These are phyloP conservation scores for Cordyceps pruinosa DNA, from an alignment of 2,329 filamentous ascomycete genomes.

Conservation along the genomic window DNA sequence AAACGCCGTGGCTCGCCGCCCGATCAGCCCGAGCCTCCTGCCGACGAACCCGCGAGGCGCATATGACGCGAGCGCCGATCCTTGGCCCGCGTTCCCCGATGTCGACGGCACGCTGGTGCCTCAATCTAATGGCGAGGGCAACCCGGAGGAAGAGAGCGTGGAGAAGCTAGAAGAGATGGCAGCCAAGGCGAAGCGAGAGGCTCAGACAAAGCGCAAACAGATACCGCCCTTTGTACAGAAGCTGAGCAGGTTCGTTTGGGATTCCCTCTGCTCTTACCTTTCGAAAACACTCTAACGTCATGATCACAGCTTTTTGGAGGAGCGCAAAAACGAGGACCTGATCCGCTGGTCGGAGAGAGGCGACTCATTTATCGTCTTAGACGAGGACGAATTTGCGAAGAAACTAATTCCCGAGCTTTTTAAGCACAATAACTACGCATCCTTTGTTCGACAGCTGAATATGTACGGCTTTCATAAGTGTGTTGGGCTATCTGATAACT, in stretches of 20 bases:
- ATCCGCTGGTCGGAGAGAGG: conserved; percentile 97
- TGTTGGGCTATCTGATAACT: conserved; percentile 89
- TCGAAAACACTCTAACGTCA: conserved; percentile 18
- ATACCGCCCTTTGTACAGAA: conserved; percentile 98
- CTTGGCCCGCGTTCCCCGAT: conserved; percentile 38
- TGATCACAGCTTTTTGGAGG: conserved; percentile 74
- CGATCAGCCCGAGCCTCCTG: conserved; percentile 44
- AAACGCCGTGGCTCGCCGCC: conserved; percentile 45
- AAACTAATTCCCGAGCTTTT: conserved; percentile 94
- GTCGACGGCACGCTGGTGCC: conserved; percentile 29
- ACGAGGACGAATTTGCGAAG: conserved; percentile 98
- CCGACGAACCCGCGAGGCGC: conserved; percentile 32
- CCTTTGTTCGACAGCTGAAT: conserved; percentile 90
- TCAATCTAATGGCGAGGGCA: conserved; percentile 27
- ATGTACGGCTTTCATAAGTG: conserved; percentile 99
- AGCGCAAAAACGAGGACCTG: conserved; percentile 84
- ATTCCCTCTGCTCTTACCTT: background rate
- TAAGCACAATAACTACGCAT: conserved; percentile 98
- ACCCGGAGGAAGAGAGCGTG: conserved; percentile 59
- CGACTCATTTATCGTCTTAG: conserved; percentile 91
- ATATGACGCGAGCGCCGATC: conserved; percentile 34
- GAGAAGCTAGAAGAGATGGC: conserved; percentile 75
- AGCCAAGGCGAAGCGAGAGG: conserved; percentile 75
- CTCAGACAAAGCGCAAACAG: conserved; percentile 84
- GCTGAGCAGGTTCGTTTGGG: conserved; percentile 73